Conservation (phyloP, 176 grass and related monocot species). For the Oryza nivara region DNA sequence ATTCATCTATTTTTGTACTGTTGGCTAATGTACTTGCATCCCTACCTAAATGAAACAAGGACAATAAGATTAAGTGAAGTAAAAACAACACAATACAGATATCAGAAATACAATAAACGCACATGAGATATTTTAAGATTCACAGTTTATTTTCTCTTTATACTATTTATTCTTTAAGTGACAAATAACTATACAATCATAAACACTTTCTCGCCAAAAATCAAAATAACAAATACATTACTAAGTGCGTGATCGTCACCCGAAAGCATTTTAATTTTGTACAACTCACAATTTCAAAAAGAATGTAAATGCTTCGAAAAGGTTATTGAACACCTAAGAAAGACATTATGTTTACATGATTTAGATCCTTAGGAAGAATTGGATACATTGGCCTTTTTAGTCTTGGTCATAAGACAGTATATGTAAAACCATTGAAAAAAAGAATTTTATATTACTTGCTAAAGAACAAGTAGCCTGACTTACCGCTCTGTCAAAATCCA, state of each 20-base stretch:
- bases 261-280: neutral
- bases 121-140: neutral
- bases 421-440: neutral
- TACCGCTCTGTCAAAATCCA: slow-evolving; percentile 96
- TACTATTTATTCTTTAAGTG: neutral
- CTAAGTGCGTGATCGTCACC: neutral
- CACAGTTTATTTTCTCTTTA: neutral
- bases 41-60: neutral
- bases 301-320: neutral
- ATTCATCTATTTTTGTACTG: no score
- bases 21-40: no score
- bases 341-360: neutral
- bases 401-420: neutral
- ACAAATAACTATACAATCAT: neutral
- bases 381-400: neutral
- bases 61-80: neutral
- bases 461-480: slow-evolving; percentile 40
- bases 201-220: neutral
- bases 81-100: neutral
- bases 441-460: slow-evolving; percentile 13
- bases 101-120: neutral
- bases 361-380: neutral
- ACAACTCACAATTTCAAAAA: neutral
- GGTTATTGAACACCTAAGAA: neutral
- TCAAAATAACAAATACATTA: neutral